Base-by-base conservation (phyloP, 768 basidiomycete species). In the Glaciozyma antarctica region DNA sequence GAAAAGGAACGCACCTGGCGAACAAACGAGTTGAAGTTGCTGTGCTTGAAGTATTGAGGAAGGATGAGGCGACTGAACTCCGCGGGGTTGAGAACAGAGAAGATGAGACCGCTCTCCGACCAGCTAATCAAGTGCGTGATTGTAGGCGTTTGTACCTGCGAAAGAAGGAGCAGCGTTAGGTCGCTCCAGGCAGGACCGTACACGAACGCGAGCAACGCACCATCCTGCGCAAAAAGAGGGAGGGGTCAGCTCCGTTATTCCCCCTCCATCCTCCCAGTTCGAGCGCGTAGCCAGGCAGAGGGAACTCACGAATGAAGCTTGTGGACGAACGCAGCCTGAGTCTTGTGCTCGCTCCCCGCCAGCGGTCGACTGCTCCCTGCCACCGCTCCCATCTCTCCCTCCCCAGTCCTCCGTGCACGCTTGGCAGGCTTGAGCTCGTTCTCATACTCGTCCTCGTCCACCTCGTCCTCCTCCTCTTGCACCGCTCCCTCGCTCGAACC, bases 11-110 rank as follows among this genome's bases (percentile, higher is more conserved):
- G 75, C 51, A 77, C 69, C 67, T 77, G 75, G 21, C 78, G 66
- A 32, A 78, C 76, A 67, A 78, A 77, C 12, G 16, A 10, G 7
- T 76, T 74, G 51, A 77, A 78, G 65, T 78, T 78, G 47, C 72
- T 70, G 67, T 78, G 78, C 67, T 78, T 78, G 75, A 78, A 77
- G 73, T 74, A 77, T 28, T 75, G 70, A 0, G 78, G 78, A 0
- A 78, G 57, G 7, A 78, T 64, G 13, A 24, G 13, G 12, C 56
- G 54, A 2, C 63, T 61, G 21, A 71, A 71, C 47, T 67, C 66
- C 43, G 62, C 49, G 0, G 70, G 70, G 34, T 65, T 47, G 53
- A 38, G 59, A 3, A 67, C 61, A 19, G 60, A 53, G 51, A 67
- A 71, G 12, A 41, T 48, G n/a, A 38, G 58, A 22, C 69, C 69